These are phyloP conservation scores for Starmera caribaea DNA, from an alignment of 805 yeast species.

Conservation along the genomic window DNA sequence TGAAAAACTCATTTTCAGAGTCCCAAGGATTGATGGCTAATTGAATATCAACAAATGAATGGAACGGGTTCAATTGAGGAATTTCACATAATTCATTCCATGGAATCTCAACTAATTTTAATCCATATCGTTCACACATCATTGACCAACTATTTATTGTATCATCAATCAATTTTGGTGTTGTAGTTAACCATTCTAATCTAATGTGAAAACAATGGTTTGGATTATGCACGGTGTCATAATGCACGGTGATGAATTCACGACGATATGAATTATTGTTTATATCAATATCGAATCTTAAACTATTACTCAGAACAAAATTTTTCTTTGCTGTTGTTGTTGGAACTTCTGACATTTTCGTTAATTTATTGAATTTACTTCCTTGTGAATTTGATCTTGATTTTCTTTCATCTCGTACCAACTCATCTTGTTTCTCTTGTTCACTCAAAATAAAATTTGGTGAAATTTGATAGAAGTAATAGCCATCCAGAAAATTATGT, in stretches of 20 bases:
- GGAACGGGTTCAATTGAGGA: constrained; percentile 76
- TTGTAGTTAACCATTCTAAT: constrained; percentile 87
- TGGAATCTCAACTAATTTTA: constrained; percentile 78
- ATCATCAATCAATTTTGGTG: constrained; percentile 79
- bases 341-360: constrained; percentile 3
- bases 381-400: constrained; percentile 6
- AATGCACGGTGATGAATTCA: constrained; percentile 75
- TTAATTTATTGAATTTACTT: constrained; percentile 2
- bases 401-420: not conserved
- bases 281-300: constrained; percentile 71
- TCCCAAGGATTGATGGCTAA: constrained; percentile 66
- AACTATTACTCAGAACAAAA: constrained; percentile 56
- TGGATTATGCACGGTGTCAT: constrained; percentile 88
- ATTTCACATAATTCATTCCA: constrained; percentile 77
- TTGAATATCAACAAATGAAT: constrained; percentile 65
- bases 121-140: constrained; percentile 76
- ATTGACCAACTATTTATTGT: constrained; percentile 69
- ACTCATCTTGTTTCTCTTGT: constrained; percentile 2
- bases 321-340: constrained; percentile 9
- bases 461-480: constrained; percentile 72
- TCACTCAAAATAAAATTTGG: constrained; percentile 25
- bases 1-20: constrained; percentile 40
- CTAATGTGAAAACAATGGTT: constrained; percentile 89
- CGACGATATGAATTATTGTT: constrained; percentile 59
- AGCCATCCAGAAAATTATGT: constrained; percentile 86